Base-by-base conservation (phyloP, 805 yeast species). In the Priceomyces haplophilus region DNA sequence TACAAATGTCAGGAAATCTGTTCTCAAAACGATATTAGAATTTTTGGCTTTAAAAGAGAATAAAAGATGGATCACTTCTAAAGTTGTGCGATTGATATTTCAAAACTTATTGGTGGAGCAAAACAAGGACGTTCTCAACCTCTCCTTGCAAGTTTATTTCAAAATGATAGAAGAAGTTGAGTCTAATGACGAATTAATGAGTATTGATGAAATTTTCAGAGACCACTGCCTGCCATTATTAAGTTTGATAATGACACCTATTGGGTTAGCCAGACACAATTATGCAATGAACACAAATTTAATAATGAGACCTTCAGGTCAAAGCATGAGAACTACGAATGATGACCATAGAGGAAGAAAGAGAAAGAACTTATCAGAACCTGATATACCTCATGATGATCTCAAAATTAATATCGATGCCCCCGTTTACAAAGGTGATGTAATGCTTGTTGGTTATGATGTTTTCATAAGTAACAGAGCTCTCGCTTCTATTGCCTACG, bases 71-170 rank as follows among this genome's bases (percentile, higher is more conserved):
- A 79, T 90, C 16, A 82, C 84, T 53, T 81, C 86, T 3, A 80
- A 80, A 44, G 73, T 85, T 1, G 68, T 88, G 39, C 67, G 98
- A 48, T 73, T 93, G 30, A 62, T 93, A 0, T 89, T 82, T 56
- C 99, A 93, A 61, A 91, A 91, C 56, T 67, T 93, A 38, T 64
- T 93, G 37, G 82, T 93, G 21, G 99, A 93, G 61, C 98, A 89
- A 61, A 90, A 90, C 61, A 65, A 69, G 20, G 86, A 79, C 20
- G 88, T 90, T 4, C 65, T 88, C 32, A 61, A 71, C 3, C 67
- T 85, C 17, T 84, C 96, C 1, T 65, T 72, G 44, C 62, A 69
- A 2, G 84, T 90, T 0, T 89, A 85, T 62, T 59, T 68, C 13
- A 68, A 65, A 30, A 58, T 89, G 42, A 58, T 90, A 16, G 42